Evolutionary conservation across 495 filamentous ascomycete genomes (phyloP), one percentile per base, ranked within the genome.

Genomic region (Lasiosphaeria miniovina): DNA sequence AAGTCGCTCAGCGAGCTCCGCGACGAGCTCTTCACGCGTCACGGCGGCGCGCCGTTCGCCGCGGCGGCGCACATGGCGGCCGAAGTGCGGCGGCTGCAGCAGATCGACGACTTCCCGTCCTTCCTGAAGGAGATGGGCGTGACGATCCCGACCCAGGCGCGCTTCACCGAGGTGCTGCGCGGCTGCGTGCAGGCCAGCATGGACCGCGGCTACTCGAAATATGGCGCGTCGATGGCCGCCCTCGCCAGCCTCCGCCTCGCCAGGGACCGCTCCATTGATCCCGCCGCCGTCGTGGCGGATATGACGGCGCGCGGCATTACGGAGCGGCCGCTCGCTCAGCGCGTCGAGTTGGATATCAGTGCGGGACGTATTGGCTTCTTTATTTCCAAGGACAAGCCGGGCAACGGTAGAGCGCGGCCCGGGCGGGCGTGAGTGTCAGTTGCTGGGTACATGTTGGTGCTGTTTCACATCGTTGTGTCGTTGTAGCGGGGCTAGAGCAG

Each of bases 111-210:
- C 40, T 82, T 82, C 60, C 72, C 75, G 0, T 63, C 62, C 0
- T 81, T 83, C 58, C 67, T 82, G 3, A 52, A 15, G 6, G 69
- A 64, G 24, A 80, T 81, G 78, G 77, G 75, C 32, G 55, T 82
- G n/a, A 41, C 60, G 1, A 32, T 68, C 0, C 73, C 74, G 0
- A 61, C 60, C 0, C 61, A 66, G 6, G 33, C 36, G 24, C 61
- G 41, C 43, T 78, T 82, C 61, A 76, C 71, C 0, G 12, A 24
- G 0, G 70, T 78, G 38, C 60, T 83, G 43, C 69, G 72, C 36
- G 49, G 65, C 10, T 74, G 73, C 3, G 71, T 82, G 2, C 35
- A 49, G 8, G 64, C 67, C 1, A 82, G 80, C 59, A 67, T 74
- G 36, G 54, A 63, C 3, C 71, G 61, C 55, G 77, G 80, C 2